phyloP scores from a whole-genome alignment of 2,329 filamentous ascomycete genomes.

The Aspergillus sergii region DNA sequence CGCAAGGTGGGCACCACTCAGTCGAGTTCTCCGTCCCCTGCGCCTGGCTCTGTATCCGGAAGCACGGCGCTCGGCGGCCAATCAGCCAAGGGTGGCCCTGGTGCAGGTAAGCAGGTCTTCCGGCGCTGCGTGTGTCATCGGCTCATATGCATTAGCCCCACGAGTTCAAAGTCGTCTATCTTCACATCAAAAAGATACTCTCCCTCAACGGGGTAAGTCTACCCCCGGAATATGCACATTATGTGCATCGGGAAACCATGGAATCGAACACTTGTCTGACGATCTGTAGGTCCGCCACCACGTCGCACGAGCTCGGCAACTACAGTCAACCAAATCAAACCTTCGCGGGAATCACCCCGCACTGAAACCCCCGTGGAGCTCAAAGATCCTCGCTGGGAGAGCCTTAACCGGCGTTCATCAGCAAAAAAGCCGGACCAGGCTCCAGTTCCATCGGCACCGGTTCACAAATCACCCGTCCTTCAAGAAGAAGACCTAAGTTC shows the following conservation, averaged over 20 bases:
- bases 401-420: conserved; percentile 26
- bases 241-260: not conserved
- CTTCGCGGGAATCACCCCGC: conserved; percentile 27
- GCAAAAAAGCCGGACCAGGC: conserved; percentile 28
- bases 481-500: conserved; percentile 38
- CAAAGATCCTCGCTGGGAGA: conserved; percentile 29
- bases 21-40: conserved; percentile 46
- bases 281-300: conserved; percentile 12
- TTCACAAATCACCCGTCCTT: conserved; percentile 33
- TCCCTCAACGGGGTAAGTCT: conserved; percentile 30
- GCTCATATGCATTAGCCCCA: conserved; percentile 31
- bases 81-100: conserved; percentile 23
- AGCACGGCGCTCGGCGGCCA: conserved; percentile 43
- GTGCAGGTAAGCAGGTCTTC: conserved; percentile 3
- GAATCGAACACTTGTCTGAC: not conserved
- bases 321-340: conserved; percentile 32
- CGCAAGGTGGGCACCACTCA: conserved; percentile 59
- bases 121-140: not conserved
- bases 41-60: conserved; percentile 45
- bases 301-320: conserved; percentile 35
- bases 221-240: not conserved
- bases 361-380: conserved; percentile 28
- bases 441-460: conserved; percentile 14
- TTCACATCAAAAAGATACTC: conserved; percentile 37
- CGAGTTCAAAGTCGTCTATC: conserved; percentile 43